Conservation (phyloP, 306 rosid species). For the Hippophae tibetana region DNA sequence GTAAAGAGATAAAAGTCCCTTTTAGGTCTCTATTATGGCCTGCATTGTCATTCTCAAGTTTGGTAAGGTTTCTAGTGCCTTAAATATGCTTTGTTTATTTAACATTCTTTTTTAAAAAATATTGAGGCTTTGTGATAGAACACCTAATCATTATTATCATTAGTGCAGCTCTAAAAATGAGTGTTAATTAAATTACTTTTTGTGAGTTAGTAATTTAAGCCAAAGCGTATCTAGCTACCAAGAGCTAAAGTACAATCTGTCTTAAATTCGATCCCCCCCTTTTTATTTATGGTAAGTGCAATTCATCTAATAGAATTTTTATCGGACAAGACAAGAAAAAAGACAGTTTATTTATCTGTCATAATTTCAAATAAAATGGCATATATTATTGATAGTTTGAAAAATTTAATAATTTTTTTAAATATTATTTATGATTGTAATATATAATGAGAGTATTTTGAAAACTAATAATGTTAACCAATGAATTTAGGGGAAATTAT, state of each 20-base stretch:
- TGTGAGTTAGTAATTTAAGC: not conserved
- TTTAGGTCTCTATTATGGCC: conserved; percentile 75
- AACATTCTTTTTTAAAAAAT: conserved; percentile 18
- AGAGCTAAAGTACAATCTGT: conserved; percentile 7
- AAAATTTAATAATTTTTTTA: too few relatives aligned
- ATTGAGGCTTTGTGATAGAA: conserved; percentile 32
- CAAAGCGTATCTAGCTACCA: not conserved
- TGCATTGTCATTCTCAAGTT: conserved; percentile 51
- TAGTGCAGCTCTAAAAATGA: conserved; percentile 14
- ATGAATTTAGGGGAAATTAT: too few relatives aligned
- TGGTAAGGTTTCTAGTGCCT: conserved; percentile 41
- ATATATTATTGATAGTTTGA: too few relatives aligned
- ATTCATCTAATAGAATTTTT: too few relatives aligned
- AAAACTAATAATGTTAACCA: too few relatives aligned
- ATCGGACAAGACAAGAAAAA: too few relatives aligned
- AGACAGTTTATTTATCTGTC: too few relatives aligned
- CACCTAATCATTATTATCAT: conserved; percentile 34
- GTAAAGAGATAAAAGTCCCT: conserved; percentile 19
- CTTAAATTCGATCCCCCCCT: not conserved
- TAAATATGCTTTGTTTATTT: conserved; percentile 25
- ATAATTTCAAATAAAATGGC: too few relatives aligned
- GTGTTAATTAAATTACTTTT: conserved; percentile 12
- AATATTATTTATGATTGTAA: too few relatives aligned
- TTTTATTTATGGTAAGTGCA: too few relatives aligned
- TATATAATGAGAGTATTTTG: too few relatives aligned